These are phyloP conservation scores for Hymenoscyphus fraxineus DNA, from an alignment of 2,329 filamentous ascomycete species.

Conservation along the genomic window DNA sequence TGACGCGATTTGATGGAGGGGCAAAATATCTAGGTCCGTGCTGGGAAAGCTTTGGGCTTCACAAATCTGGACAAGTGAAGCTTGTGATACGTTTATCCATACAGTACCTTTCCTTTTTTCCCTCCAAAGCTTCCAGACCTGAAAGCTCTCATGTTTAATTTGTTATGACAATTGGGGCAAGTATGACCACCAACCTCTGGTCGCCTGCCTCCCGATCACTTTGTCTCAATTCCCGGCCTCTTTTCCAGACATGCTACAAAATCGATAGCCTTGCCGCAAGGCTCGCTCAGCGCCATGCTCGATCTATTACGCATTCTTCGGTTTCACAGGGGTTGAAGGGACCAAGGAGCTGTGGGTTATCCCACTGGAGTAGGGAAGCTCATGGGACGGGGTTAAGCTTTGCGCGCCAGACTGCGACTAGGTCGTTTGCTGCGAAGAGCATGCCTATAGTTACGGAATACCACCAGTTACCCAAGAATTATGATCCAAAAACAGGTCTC, in stretches of 20 bases:
- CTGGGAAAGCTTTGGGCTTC: constrained; percentile 1
- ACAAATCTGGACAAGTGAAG: not conserved
- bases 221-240: constrained; percentile 23
- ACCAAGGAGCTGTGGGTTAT: not conserved
- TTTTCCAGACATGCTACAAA: constrained; percentile 25
- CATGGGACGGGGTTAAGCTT: not conserved
- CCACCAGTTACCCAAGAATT: constrained; percentile 53
- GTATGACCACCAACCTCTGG: constrained; percentile 30
- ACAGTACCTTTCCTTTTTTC: not conserved
- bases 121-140: not conserved
- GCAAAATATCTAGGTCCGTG: not conserved
- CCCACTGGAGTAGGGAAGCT: not conserved
- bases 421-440: constrained; percentile 17
- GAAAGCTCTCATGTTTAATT: constrained; percentile 3
- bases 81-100: not conserved
- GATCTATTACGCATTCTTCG: constrained; percentile 17
- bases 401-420: constrained; percentile 8
- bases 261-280: constrained; percentile 26
- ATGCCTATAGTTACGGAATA: constrained; percentile 47
- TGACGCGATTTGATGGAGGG: constrained; percentile 12
- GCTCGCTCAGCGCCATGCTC: constrained; percentile 21
- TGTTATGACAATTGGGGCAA: constrained; percentile 18
- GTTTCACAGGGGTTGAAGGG: not conserved
- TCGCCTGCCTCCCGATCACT: constrained; percentile 25
- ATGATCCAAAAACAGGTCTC: constrained; percentile 53